Conservation (phyloP, 345 rosid genomes). For the Eucalyptus camaldulensis region DNA sequence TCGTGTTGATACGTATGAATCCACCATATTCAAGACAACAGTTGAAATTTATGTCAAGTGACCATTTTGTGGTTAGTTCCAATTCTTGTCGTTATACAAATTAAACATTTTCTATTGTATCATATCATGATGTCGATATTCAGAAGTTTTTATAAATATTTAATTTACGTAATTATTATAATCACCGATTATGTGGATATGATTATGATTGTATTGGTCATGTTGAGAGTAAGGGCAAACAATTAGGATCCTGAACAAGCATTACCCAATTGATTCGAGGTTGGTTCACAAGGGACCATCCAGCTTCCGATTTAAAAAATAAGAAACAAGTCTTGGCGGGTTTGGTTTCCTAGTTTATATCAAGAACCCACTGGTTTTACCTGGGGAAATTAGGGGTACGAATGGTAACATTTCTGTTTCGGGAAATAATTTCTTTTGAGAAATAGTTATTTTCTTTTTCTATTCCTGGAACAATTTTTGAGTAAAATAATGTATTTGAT, state of each 20-base stretch:
- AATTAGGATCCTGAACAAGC: background rate
- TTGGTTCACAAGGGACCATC: background rate
- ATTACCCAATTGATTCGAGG: background rate
- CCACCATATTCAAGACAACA: background rate
- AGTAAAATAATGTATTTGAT: too few relatives aligned
- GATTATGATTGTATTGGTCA: background rate
- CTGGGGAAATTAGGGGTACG: fast-evolving
- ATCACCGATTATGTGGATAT: background rate
- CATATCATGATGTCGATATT: background rate
- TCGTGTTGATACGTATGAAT: background rate
- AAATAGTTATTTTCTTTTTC: too few relatives aligned
- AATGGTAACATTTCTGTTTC: fast-evolving
- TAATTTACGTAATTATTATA: background rate
- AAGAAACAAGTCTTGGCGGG: background rate
- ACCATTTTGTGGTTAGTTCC: background rate
- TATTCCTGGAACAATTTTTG: too few relatives aligned
- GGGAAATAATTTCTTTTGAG: fast-evolving
- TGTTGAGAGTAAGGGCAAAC: background rate
- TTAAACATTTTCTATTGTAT: background rate
- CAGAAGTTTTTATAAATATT: background rate
- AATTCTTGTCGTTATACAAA: background rate
- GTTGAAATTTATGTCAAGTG: background rate
- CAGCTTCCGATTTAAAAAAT: too few relatives aligned
- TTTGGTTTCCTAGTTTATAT: background rate
- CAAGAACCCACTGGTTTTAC: too few relatives aligned